Conservation (phyloP, 1,139 yeast species). For the Pichia sp. region DNA sequence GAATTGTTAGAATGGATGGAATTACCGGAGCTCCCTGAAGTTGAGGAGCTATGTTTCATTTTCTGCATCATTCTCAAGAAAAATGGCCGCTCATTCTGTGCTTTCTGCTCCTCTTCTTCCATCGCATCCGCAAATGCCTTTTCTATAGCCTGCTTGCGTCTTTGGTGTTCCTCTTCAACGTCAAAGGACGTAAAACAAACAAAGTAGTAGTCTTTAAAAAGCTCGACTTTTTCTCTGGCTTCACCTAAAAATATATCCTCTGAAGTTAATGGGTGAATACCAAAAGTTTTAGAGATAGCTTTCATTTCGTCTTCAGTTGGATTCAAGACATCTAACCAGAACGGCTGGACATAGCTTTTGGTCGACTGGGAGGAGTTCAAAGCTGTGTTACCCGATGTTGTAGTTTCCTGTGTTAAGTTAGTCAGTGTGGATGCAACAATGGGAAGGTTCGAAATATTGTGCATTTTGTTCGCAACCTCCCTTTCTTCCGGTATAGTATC, state of each 20-base stretch:
- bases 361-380: slow-evolving; percentile 6
- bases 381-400: slow-evolving; percentile 5
- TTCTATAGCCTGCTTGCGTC: slow-evolving; percentile 33
- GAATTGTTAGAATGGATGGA: slow-evolving; percentile 12
- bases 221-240: slow-evolving; percentile 90
- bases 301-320: slow-evolving; percentile 98
- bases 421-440: slow-evolving; percentile 1
- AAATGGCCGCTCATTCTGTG: slow-evolving; percentile 16
- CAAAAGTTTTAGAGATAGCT: slow-evolving; percentile 82
- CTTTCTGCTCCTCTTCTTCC: slow-evolving; percentile 22
- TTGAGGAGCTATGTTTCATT: slow-evolving; percentile 5
- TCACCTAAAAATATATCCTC: slow-evolving; percentile 95
- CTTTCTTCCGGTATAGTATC: background rate
- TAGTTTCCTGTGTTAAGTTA: background rate
- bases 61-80: slow-evolving; percentile 9
- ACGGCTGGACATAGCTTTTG: slow-evolving; percentile 40
- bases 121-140: slow-evolving; percentile 33
- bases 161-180: slow-evolving; percentile 65
- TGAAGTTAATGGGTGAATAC: slow-evolving; percentile 91
- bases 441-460: slow-evolving; percentile 1
- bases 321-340: slow-evolving; percentile 88
- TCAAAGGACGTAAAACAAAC: slow-evolving; percentile 93
- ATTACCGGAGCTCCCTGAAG: background rate
- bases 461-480: slow-evolving; percentile 1
- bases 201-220: slow-evolving; percentile 83